Conservation (phyloP, 148 eudicot genomes). For the Spergularia marina region DNA sequence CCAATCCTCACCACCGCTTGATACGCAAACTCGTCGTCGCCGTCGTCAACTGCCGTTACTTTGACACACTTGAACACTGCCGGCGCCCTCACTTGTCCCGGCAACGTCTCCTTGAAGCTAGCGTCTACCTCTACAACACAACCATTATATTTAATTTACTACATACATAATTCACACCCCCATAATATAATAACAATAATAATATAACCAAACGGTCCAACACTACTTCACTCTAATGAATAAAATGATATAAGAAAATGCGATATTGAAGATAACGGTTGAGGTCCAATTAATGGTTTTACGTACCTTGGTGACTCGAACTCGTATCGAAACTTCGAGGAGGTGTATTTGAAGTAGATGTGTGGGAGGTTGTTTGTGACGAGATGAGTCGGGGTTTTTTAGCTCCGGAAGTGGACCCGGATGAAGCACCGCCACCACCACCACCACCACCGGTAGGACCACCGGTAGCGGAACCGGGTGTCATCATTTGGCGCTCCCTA, state of each 20-base stretch:
- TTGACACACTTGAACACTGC: slow-evolving; percentile 86
- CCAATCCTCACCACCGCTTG: slow-evolving; percentile 76
- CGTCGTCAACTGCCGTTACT: slow-evolving; percentile 78
- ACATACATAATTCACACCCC: not conserved
- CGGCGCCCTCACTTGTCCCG: slow-evolving; percentile 79
- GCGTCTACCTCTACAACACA: slow-evolving; percentile 46
- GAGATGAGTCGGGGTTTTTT: slow-evolving; percentile 68
- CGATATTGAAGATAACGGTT: not conserved
- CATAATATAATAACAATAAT: not conserved
- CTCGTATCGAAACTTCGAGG: slow-evolving; percentile 81
- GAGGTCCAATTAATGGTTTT: not conserved
- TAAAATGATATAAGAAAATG: not conserved
- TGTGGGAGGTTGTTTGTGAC: slow-evolving; percentile 66
- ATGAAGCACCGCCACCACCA: slow-evolving; percentile 46
- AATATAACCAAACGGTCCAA: not conserved
- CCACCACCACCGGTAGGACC: slow-evolving; percentile 6
- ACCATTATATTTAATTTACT: not conserved
- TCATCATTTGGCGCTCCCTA: slow-evolving; percentile 56
- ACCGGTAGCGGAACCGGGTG: not conserved
- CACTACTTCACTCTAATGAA: too few species aligned
- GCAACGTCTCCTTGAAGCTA: slow-evolving; percentile 64
- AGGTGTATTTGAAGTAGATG: slow-evolving; percentile 84
- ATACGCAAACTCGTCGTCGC: slow-evolving; percentile 79
- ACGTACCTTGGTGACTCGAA: slow-evolving; percentile 76
- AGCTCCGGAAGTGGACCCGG: slow-evolving; percentile 69